Evolutionary conservation across 352 stramenopile genomes (phyloP).

Genomic region (Blastocystis sp.): DNA sequence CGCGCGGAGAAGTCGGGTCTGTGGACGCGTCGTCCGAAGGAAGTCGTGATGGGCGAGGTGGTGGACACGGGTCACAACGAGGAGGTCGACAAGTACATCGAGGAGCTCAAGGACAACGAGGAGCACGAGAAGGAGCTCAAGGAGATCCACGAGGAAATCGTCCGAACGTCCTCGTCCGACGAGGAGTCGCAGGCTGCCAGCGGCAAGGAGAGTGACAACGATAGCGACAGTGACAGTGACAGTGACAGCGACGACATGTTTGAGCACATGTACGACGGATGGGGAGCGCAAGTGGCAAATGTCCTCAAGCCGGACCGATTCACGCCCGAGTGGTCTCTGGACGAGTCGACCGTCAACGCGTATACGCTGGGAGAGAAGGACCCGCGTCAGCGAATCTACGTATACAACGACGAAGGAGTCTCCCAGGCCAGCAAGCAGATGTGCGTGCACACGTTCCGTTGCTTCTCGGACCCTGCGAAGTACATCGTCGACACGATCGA

Average conservation of each 20-base stretch:
- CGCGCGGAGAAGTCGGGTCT: neutral
- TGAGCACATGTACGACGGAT: constrained; percentile 50
- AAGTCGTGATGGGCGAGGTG: constrained; percentile 38
- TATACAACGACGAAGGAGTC: constrained; percentile 54
- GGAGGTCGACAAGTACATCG: constrained; percentile 35
- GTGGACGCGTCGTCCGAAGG: constrained; percentile 29
- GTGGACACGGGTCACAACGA: constrained; percentile 25
- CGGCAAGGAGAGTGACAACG: neutral
- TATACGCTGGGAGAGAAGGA: constrained; percentile 56
- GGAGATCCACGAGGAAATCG: neutral
- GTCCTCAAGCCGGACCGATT: constrained; percentile 36
- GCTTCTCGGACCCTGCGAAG: constrained; percentile 33
- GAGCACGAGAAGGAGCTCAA: constrained; percentile 50
- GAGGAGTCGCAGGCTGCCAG: neutral
- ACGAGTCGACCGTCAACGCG: constrained; percentile 24
- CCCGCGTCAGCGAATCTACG: constrained; percentile 48
- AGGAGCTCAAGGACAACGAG: constrained; percentile 50
- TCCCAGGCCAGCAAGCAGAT: constrained; percentile 28
- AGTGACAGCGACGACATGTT: constrained; percentile 37
- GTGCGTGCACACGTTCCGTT: constrained; percentile 46
- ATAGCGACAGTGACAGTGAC: neutral
- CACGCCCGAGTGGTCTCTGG: constrained; percentile 25
- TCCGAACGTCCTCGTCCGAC: neutral
- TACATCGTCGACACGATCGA: constrained; percentile 57
- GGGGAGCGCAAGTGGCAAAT: constrained; percentile 14